Evolutionary conservation across 2,329 filamentous ascomycete species (phyloP).

Genomic region (Cercospora janseana): DNA sequence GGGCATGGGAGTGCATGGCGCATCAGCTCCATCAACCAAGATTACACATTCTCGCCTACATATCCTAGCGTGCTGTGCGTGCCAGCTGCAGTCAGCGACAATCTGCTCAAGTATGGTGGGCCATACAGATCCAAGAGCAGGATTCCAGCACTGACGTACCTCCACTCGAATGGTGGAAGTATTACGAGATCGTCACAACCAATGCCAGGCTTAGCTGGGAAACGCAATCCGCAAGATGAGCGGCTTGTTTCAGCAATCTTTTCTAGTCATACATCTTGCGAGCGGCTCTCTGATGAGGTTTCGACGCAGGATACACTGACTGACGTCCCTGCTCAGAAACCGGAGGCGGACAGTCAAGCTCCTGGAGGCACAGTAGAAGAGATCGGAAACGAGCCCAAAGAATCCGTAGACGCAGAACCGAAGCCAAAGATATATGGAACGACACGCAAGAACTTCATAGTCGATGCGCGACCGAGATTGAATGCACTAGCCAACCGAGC

Average conservation of each 20-base stretch:
- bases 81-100: slow-evolving; percentile 89
- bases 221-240: slow-evolving; percentile 93
- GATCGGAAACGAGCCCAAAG: neutral
- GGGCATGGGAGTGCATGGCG: slow-evolving; percentile 68
- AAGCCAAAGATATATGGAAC: slow-evolving; percentile 69
- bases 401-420: neutral
- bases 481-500: slow-evolving; percentile 95
- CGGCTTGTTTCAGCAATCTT: slow-evolving; percentile 91
- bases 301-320: slow-evolving; percentile 5
- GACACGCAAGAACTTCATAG: slow-evolving; percentile 89
- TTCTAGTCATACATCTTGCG: slow-evolving; percentile 53
- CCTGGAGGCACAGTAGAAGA: neutral
- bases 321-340: neutral
- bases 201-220: slow-evolving; percentile 73
- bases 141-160: slow-evolving; percentile 85
- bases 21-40: slow-evolving; percentile 82
- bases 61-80: slow-evolving; percentile 85
- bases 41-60: slow-evolving; percentile 89
- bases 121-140: slow-evolving; percentile 84
- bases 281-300: slow-evolving; percentile 3
- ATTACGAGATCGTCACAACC: slow-evolving; percentile 95
- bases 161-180: slow-evolving; percentile 97
- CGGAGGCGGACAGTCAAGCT: neutral
- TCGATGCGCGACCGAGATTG: slow-evolving; percentile 89
- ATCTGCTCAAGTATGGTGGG: slow-evolving; percentile 88